phyloP scores from a whole-genome alignment of 2,329 filamentous ascomycete species.

The Neurospora sp. region DNA sequence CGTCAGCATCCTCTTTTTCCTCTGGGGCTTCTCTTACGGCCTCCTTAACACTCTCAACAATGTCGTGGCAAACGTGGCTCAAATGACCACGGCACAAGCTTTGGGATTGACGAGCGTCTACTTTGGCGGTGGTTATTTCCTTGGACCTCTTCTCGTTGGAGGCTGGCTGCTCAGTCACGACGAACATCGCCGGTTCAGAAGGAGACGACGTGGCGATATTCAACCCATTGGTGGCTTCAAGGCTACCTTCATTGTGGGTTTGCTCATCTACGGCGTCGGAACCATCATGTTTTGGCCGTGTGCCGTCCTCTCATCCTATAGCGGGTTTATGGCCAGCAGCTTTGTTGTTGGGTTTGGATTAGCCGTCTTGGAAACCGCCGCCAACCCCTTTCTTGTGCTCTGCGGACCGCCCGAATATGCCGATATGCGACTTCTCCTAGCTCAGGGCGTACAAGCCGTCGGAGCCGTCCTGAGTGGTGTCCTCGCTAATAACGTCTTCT shows the following conservation, averaged over 20 bases:
- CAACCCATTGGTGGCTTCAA: constrained; percentile 59
- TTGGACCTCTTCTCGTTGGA: constrained; percentile 61
- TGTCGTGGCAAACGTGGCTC: constrained; percentile 52
- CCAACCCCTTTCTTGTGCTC: constrained; percentile 63
- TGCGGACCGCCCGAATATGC: constrained; percentile 66
- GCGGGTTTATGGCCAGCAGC: constrained; percentile 65
- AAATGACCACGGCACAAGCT: constrained; percentile 52
- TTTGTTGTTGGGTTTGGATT: constrained; percentile 72
- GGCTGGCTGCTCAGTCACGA: constrained; percentile 62
- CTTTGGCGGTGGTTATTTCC: constrained; percentile 60
- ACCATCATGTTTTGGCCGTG: constrained; percentile 85
- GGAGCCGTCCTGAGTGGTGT: constrained; percentile 64
- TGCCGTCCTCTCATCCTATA: constrained; percentile 62
- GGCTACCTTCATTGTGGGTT: constrained; percentile 67
- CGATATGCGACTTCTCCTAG: constrained; percentile 65
- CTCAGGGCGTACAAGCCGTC: constrained; percentile 68
- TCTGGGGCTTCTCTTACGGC: constrained; percentile 89
- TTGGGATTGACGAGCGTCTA: constrained; percentile 62
- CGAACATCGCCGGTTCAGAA: constrained; percentile 41
- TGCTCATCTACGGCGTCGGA: constrained; percentile 64
- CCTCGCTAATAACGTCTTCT: constrained; percentile 66
- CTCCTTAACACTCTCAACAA: constrained; percentile 73
- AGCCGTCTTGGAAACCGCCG: constrained; percentile 68
- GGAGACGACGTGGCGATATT: constrained; percentile 23
- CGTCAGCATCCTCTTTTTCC: constrained; percentile 73